Base-by-base conservation (phyloP, 768 basidiomycete genomes). In the Leccinum truebloodii region DNA sequence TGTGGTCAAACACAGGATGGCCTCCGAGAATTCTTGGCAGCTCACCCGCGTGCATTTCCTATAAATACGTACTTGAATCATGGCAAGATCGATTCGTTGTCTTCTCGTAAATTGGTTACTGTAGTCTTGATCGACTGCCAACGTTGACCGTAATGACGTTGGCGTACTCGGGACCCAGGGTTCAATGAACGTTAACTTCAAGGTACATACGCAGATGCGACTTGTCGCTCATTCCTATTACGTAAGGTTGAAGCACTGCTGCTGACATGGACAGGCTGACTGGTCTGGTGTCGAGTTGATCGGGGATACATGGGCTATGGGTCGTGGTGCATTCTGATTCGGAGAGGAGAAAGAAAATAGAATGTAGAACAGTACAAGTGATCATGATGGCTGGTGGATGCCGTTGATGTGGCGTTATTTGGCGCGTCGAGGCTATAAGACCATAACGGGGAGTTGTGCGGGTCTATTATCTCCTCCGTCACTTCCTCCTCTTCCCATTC, bases 401-500 rank as follows among this genome's bases (percentile, higher is more conserved):
- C 58, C 32, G 54, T 62, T 54, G 39, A 59, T 65, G 58, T 72
- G 73, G 66, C 39, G 10, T 64, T 74, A 56, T 72, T 73, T 74
- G 72, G 66, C 32, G 34, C 48, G 44, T 24, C 3, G 51, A 22
- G 53, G 53, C 44, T 55, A 69, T 55, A 54, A 61, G 57, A 44
- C 63, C 52, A 69, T 58, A 64, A 59, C 51, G 59, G 41, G 52
- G 39, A 34, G 63, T 58, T 18, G 37, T 26, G 37, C 52, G 49
- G 4, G 18, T 54, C 28, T 26, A 49, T 41, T 62, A 61, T 65
- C 69, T 54, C 55, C n/a, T 30, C 32, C 24, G 52, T 49, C 30
- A 35, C 13, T 14, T 28, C 20, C 53, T 35, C 48, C 28, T 34
- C 49, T 52, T n/a, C 14, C 50, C 58, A 26, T 61, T 39, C 57